Conservation (phyloP, 257 asterid genomes). For the Penstemon davidsonii region DNA sequence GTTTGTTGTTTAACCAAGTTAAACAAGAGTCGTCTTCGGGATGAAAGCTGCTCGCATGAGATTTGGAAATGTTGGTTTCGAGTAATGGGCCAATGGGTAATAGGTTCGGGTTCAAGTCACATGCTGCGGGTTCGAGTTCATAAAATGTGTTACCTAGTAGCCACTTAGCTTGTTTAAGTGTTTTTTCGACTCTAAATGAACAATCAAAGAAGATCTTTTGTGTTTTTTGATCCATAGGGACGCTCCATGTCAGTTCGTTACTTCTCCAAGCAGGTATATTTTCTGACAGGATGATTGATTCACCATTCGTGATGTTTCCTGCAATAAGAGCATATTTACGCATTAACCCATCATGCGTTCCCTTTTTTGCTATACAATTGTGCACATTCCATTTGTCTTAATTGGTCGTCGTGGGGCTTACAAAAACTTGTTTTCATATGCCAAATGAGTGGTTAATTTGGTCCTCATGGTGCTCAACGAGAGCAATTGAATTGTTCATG, state of each 20-base stretch:
- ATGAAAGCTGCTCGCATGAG: constrained; percentile 28
- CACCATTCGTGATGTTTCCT: constrained; percentile 34
- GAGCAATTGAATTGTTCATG: no score
- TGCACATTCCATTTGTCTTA: no score
- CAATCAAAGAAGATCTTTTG: constrained; percentile 22
- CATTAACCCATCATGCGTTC: no score
- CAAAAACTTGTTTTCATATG: no score
- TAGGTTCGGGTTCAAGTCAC: constrained; percentile 29
- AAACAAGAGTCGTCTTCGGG: constrained; percentile 40
- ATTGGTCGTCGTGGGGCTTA: no score
- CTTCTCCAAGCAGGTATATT: constrained; percentile 26
- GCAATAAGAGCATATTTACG: neutral
- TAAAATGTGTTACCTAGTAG: constrained; percentile 27
- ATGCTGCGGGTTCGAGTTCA: constrained; percentile 43
- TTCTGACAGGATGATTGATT: constrained; percentile 20
- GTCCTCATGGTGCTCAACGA: no score
- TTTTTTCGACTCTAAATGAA: neutral
- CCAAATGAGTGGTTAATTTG: no score
- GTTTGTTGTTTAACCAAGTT: constrained; percentile 39
- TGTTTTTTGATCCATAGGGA: neutral
- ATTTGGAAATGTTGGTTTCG: constrained; percentile 8
- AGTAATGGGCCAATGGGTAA: constrained; percentile 40
- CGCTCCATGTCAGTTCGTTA: constrained; percentile 28
- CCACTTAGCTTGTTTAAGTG: constrained; percentile 10
- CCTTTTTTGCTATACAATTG: no score